Evolutionary conservation across 305 asterid genomes (phyloP), one percentile per base, ranked within the genome.

Genomic region (Solanum hybrid): DNA sequence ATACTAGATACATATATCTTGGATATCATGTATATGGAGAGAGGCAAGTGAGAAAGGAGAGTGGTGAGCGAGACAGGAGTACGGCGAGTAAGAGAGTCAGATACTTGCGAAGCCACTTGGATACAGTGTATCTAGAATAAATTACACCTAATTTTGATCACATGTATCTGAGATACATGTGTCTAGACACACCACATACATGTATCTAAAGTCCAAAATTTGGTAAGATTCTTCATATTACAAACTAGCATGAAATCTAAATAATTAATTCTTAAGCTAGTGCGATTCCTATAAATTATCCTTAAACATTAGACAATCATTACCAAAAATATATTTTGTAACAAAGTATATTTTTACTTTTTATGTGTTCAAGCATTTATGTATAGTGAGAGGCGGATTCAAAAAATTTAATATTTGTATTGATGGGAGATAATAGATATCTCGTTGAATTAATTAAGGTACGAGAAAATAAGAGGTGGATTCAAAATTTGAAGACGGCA

Each of bases 361-460:
- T 66, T 66, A 10, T 69, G 31, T 69, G 76, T 24, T 24, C 31
- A 69, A 69, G 8, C 14, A 24, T 69, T 24, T 69, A 69, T n/a
- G 32, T 11, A 24, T 24, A 10, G 31, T 10, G 31, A 10, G 15
- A 69, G 31, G 4, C 3, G 1, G 4, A 69, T 24, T 69, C 6
- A n/a, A 24, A 10, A 0, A 0, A 0, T 6, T 69, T 4, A 11
- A 2, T 10, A 17, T 69, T 69, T 24, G 14, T 24, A 26, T 10
- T 10, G 29, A 11, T 69, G 31, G 1, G 14, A 22, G 7, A 66
- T 66, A 69, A 64, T 69, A 24, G 3, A 24, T 69, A 69, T 69
- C 2, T 69, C 0, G 2, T 69, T 10, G 7, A 69, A 24, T 24
- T 69, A 69, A 56, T 69, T 24, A 69, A 2, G 15, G 14, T 24